Percentiles rank a stretch among this genome's conserved stretches.
These are phyloP conservation scores for Neonectria sp. DNA, from an alignment of 2,329 filamentous ascomycete species.

Conservation along the genomic window DNA sequence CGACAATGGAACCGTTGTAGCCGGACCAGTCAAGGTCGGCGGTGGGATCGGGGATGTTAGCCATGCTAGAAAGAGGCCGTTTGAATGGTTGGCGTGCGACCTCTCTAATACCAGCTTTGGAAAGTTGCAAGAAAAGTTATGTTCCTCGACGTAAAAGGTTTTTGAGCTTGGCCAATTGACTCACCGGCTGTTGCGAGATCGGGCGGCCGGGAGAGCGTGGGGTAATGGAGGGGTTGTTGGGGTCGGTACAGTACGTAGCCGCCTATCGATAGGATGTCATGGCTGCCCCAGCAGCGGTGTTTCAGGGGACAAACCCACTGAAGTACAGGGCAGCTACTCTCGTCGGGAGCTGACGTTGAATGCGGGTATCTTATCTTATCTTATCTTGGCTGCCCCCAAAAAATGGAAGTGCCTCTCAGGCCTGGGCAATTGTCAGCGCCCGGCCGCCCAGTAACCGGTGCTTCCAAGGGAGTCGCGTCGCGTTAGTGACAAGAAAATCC, in stretches of 20 bases:
- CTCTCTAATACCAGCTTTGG: conserved; percentile 3
- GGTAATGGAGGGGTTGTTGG: conserved; percentile 9
- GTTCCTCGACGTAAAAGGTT: conserved; percentile 3
- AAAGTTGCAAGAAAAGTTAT: conserved; percentile 14
- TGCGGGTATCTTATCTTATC: conserved; percentile 11
- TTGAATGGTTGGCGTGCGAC: not conserved
- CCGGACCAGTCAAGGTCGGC: conserved; percentile 77
- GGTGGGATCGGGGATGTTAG: conserved; percentile 72
- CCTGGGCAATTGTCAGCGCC: conserved; percentile 1
- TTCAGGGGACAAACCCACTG: not conserved
- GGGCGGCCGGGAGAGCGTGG: conserved; percentile 2
- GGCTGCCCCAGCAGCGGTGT: not conserved
- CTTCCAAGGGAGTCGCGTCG: conserved; percentile 25
- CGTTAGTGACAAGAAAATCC: conserved; percentile 27
- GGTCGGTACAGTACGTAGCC: not conserved
- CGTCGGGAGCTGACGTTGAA: not conserved
- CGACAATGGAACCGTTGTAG: conserved; percentile 77
- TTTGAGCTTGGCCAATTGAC: conserved; percentile 6
- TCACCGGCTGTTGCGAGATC: not conserved
- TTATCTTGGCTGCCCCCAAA: not conserved
- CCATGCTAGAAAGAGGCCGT: conserved; percentile 32
- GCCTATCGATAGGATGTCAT: not conserved
- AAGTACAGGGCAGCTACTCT: not conserved
- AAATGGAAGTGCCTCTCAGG: not conserved
- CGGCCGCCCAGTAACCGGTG: not conserved